Evolutionary conservation across 2,329 filamentous ascomycete species (phyloP).

Genomic region (Dichotomopilus funicola): DNA sequence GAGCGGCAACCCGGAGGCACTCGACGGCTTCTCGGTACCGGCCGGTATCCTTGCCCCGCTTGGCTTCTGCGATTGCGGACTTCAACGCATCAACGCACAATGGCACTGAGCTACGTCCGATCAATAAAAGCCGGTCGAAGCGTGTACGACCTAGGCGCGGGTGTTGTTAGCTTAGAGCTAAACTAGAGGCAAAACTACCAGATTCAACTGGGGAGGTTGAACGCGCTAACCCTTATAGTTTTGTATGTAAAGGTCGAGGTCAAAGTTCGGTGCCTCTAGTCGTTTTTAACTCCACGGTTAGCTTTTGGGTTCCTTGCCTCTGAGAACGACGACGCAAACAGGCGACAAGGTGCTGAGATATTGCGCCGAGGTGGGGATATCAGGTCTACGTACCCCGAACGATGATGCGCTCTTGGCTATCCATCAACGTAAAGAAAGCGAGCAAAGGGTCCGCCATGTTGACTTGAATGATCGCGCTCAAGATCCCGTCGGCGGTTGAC

Average conservation of each 20-base stretch:
- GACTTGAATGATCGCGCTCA: background rate
- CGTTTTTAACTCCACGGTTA: background rate
- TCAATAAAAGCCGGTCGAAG: slow-evolving; percentile 72
- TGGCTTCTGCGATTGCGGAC: slow-evolving; percentile 68
- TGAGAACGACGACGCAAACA: too few relatives aligned
- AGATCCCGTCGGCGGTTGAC: background rate
- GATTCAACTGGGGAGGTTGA: background rate
- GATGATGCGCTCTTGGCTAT: slow-evolving; percentile 39
- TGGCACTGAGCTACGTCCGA: slow-evolving; percentile 70
- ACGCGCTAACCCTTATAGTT: slow-evolving; percentile 69
- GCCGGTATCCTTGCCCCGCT: slow-evolving; percentile 64
- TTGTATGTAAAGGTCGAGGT: slow-evolving; percentile 81
- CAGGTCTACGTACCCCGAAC: slow-evolving; percentile 38
- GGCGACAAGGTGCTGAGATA: too few relatives aligned
- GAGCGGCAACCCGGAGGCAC: slow-evolving; percentile 55
- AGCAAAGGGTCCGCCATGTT: slow-evolving; percentile 37
- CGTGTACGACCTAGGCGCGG: slow-evolving; percentile 62
- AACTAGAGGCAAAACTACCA: background rate
- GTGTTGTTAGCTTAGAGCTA: background rate
- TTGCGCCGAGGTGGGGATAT: background rate
- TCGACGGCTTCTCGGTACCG: slow-evolving; percentile 65
- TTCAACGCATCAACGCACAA: slow-evolving; percentile 77
- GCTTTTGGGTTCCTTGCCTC: background rate
- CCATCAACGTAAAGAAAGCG: slow-evolving; percentile 42
- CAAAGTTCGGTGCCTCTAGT: slow-evolving; percentile 75